Evolutionary conservation across 345 rosid genomes (phyloP), one percentile per base, ranked within the genome.

Genomic region (Boechera divaricarpa): DNA sequence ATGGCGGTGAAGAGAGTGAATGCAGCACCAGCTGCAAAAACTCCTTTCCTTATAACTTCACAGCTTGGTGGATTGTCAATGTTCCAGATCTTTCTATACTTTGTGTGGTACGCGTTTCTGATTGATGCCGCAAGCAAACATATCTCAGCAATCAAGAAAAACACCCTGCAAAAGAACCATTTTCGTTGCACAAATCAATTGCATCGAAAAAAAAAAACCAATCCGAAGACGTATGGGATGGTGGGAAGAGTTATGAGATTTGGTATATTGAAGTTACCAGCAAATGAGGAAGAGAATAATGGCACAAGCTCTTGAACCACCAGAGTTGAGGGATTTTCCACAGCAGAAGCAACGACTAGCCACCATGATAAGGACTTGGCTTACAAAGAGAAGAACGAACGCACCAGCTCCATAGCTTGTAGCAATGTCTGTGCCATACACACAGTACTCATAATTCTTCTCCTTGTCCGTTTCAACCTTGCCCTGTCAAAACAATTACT

Each of bases 281-380:
- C 97, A 92, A 71, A 81, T 39, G 47, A 95, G 85, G 86, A 92
- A 92, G 76, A 95, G 94, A 49, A 95, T 63, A 49, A 95, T 79
- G 7, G 97, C 91, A 74, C 88, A 89, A 63, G 98, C 98, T 61
- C 98, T 91, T 16, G 98, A 88, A 45, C 99, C 96, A 6, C 91
- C 86, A 1, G 97, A 94, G 76, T 80, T 88, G 45, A 95, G 84
- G 10, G 96, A 72, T 82, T 84, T 89, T 18, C 97, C 98, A 26
- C 97, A 92, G 90, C 98, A 95, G 87, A 92, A 91, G 83, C 99
- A 95, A 63, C 87, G 75, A 79, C 90, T 92, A n/a, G 89, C 98
- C 10, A 41, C 86, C 98, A 92, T 95, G n/a, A 95, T 82, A 66
- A 95, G 78, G 75, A 78, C 83, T 73, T 95, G 99, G 73, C 92